These are phyloP conservation scores for Incumbomyces delicatus DNA, from an alignment of 2,329 filamentous ascomycete genomes.

Conservation along the genomic window DNA sequence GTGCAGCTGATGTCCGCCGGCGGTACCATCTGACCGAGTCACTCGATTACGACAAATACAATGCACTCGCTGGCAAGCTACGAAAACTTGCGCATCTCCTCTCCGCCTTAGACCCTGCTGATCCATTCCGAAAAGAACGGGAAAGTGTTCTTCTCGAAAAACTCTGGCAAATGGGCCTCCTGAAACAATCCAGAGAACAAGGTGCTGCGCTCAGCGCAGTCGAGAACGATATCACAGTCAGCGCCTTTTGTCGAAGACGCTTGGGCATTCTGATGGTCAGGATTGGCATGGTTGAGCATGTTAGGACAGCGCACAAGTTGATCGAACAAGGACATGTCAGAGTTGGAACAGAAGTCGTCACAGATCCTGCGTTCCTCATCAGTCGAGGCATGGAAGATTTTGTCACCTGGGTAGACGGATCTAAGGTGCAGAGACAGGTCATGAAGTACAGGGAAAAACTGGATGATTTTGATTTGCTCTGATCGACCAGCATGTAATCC, in stretches of 20 bases:
- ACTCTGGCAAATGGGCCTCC: constrained; percentile 81
- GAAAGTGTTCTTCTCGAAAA: constrained; percentile 85
- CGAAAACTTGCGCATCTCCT: constrained; percentile 84
- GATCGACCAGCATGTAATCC: constrained; percentile 22
- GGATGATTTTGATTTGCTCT: constrained; percentile 90
- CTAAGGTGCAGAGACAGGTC: constrained; percentile 94
- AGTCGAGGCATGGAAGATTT: constrained; percentile 90
- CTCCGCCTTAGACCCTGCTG: constrained; percentile 67
- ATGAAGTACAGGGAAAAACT: constrained; percentile 90
- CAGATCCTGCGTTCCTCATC: constrained; percentile 80
- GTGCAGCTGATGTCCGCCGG: constrained; percentile 67
- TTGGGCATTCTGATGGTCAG: constrained; percentile 87
- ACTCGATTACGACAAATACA: constrained; percentile 67
- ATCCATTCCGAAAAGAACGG: constrained; percentile 67
- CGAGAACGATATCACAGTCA: constrained; percentile 81
- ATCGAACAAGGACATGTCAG: constrained; percentile 92
- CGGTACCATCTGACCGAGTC: constrained; percentile 88
- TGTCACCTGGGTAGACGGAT: constrained; percentile 89
- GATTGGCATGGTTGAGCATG: constrained; percentile 81
- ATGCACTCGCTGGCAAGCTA: constrained; percentile 64
- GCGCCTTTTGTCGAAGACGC: constrained; percentile 72
- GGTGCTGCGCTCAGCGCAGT: constrained; percentile 60
- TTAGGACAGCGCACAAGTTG: constrained; percentile 61
- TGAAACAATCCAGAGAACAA: constrained; percentile 64
- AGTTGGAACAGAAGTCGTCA: constrained; percentile 81